Conservation (phyloP, 495 filamentous ascomycete species). For the Neurospora sublineolata region DNA sequence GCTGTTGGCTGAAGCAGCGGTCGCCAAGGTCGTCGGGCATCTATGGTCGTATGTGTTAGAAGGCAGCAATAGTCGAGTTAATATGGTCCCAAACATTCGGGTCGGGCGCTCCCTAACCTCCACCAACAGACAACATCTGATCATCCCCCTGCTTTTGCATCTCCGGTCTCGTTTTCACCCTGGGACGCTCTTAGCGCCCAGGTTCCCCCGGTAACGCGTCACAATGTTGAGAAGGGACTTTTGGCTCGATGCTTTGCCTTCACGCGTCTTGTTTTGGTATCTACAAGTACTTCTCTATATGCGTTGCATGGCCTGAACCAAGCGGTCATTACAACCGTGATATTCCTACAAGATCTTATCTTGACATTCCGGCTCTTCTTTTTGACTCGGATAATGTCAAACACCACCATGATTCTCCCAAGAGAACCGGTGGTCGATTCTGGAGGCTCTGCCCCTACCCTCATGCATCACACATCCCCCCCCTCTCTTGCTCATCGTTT, state of each 20-base stretch:
- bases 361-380: not conserved
- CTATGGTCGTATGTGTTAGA: no score
- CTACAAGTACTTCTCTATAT: not conserved
- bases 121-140: no score
- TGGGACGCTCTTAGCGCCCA: no score
- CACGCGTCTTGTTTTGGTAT: not conserved
- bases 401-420: not conserved
- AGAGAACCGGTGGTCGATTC: not conserved
- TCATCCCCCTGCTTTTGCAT: no score
- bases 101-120: no score
- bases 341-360: not conserved
- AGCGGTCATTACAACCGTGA: not conserved
- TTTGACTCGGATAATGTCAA: not conserved
- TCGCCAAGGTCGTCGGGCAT: not conserved
- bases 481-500: conserved; percentile 15
- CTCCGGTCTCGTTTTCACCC: no score
- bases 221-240: not conserved
- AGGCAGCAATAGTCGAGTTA: no score
- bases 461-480: not conserved
- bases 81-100: no score
- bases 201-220: no score
- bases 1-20: not conserved
- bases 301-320: not conserved
- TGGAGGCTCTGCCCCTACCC: not conserved
- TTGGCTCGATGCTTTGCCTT: not conserved